Evolutionary conservation across 192 early-diverging fungal species (phyloP), one percentile per base, ranked within the genome.

Genomic region (Coemansia guatemalensis): DNA sequence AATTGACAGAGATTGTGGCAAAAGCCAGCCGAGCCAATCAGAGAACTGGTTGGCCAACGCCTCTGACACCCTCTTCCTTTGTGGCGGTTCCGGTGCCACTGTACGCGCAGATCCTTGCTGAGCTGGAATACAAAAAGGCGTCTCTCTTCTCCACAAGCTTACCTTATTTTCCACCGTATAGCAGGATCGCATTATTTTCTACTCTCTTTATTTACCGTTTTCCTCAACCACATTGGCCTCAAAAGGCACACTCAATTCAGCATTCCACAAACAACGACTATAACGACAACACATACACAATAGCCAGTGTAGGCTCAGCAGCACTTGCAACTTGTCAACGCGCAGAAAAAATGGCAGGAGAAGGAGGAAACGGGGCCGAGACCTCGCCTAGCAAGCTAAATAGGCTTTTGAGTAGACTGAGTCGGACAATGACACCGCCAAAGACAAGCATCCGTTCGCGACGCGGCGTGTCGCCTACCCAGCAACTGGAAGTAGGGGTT

Each of bases 351-450:
- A 65, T 65, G 63, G 29, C 35, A 51, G 63, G 41, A 8, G 52
- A 67, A 24, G 24, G 20, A 11, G 25, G 24, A 12, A 62, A 24
- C 27, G 9, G 48, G 12, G 39, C 4, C 26, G 52, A 47, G 6
- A 47, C 56, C n/a, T 65, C 72, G 57, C 61, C 72, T 2, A 54
- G 62, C 18, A 68, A 53, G 47, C 49, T 75, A 22, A 52, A 67
- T 65, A 39, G 53, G 27, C 21, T 75, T 22, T 44, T 75, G 5
- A 65, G 54, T 41, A 70, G 29, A 44, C 60, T 75, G 20, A 60
- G 61, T 22, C 64, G 57, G 14, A 52, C 62, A n/a, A 61, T 55
- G 56, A 67, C 71, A 0, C 64, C 71, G 23, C 68, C 77, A 21
- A 51, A 55, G 24, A 39, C 23, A n/a, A 65, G 47, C 29, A 39